Base-by-base conservation (phyloP, 495 filamentous ascomycete species). In the Rostrohypoxylon terebratum region DNA sequence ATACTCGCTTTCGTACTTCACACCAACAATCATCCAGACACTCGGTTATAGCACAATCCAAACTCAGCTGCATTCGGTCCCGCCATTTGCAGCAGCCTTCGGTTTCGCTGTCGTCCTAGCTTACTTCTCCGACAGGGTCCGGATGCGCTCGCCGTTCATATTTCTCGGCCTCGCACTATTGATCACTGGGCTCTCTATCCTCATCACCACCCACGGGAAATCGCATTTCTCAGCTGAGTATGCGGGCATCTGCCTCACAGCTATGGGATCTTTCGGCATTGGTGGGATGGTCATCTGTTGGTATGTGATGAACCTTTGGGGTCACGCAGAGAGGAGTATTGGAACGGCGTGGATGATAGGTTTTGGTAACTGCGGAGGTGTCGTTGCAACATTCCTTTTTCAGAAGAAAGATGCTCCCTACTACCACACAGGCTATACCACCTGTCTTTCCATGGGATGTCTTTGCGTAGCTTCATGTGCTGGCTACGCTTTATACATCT, bases 301-400 rank as follows among this genome's bases (percentile, higher is more conserved):
- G 91, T 94, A 91, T 77, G 87, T 90, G 59, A 93, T 93, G 85
- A 94, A 94, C 72, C 81, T 93, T 14, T 87, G 88, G 6, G 92
- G 93, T 2, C 92, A 96, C 77, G 88, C 89, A 59, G 83, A 91
- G 3, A 86, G 93, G 21, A 83, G 87, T 44, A 87, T 96, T 0
- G 93, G 92, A 11, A 87, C 88, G 0, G 93, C 90, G 4, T 79
- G 79, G 79, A 68, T 77, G 38, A 71, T 69, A 7, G 64, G 77
- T 59, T 73, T 78, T 28, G 74, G 79, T 9, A 73, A 72, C 44
- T 73, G 65, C 4, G 78, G 75, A 7, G 70, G 71, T 1, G 71
- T 80, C 8, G 34, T 80, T 5, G 77, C 77, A 0, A 68, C 77
- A 0, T 77, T 76, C 31, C 5, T 66, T 0, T 80, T 79, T 45